Evolutionary conservation across 2,329 filamentous ascomycete species (phyloP).

Genomic region (Fusarium chuoi): DNA sequence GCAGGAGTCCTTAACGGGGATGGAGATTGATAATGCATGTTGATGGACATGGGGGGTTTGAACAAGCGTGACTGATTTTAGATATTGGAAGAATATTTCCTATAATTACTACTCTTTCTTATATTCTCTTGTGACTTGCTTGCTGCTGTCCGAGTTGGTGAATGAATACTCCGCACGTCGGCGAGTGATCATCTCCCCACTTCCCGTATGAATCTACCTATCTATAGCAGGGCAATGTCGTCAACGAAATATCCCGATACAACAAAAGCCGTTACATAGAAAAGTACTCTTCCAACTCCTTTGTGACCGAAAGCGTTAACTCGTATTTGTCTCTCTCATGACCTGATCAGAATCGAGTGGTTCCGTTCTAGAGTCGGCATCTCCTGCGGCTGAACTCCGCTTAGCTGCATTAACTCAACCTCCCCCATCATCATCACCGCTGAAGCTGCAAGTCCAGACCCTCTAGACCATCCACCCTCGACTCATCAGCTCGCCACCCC

Average conservation of each 20-base stretch:
- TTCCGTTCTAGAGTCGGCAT: neutral
- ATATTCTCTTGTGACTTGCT: no score
- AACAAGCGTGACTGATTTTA: no score
- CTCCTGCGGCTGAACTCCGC: conserved; percentile 20
- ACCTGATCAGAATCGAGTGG: neutral
- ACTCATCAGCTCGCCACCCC: conserved; percentile 11
- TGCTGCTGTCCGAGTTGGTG: neutral
- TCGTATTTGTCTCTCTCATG: neutral
- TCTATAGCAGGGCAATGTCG: neutral
- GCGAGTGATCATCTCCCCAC: neutral
- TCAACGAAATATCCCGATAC: neutral
- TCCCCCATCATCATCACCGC: neutral
- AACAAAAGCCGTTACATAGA: neutral
- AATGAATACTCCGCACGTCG: neutral
- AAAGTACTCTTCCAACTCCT: neutral
- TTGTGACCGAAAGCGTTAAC: neutral
- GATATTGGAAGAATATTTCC: no score
- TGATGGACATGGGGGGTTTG: neutral
- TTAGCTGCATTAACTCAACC: conserved; percentile 12
- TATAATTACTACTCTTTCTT: no score
- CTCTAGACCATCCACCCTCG: conserved; percentile 8
- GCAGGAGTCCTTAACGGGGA: neutral
- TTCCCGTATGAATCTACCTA: neutral
- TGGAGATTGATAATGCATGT: conserved; percentile 14
- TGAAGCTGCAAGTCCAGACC: conserved; percentile 7